Base-by-base conservation (phyloP, 1,139 yeast species). In the Yamadazyma triangularis region DNA sequence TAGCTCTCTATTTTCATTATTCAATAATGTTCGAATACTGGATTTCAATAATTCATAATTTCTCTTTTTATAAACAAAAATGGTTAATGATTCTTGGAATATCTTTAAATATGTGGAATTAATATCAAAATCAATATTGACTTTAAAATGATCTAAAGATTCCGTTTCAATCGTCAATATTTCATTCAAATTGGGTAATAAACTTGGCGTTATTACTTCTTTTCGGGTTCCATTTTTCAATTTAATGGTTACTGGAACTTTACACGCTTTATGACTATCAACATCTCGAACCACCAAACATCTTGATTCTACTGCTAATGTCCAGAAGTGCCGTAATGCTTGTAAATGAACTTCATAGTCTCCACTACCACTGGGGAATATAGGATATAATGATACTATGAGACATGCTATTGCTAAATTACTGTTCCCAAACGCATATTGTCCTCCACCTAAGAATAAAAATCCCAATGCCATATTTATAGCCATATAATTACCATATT, bases 261-360 rank as follows among this genome's bases (percentile, higher is more conserved):
- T 66, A 51, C 43, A 61, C 1, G 85, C 76, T 31, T 64, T 66
- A 11, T 65, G 73, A 0, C 81, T 71, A 20, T 68, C 74, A 11
- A 80, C 79, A 50, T 89, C 89, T 35, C 91, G 66, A 1, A 84
- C 71, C 8, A 85, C 71, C 11, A 91, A 59, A 52, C 96, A 88
- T 35, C 96, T 62, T 2, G 85, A 81, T 43, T 82, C 91, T 7
- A 84, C 82, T 0, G 95, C 76, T 40, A 91, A 60, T 0, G 89
- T 84, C 97, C 98, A 93, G 41, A 93, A 81, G 53, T 88, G 95
- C 29, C 95, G 69, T 27, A 89, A 62, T 2, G 95, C 96, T 52
- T 88, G 96, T 33, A 91, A 58, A 50, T 85, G 87, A 11, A 81
- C 73, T 33, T 73, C 78, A 34, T 63, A 58, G 15, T 65, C 73